Evolutionary conservation across 768 basidiomycete genomes (phyloP).

Genomic region (Pleurotus platypus): DNA sequence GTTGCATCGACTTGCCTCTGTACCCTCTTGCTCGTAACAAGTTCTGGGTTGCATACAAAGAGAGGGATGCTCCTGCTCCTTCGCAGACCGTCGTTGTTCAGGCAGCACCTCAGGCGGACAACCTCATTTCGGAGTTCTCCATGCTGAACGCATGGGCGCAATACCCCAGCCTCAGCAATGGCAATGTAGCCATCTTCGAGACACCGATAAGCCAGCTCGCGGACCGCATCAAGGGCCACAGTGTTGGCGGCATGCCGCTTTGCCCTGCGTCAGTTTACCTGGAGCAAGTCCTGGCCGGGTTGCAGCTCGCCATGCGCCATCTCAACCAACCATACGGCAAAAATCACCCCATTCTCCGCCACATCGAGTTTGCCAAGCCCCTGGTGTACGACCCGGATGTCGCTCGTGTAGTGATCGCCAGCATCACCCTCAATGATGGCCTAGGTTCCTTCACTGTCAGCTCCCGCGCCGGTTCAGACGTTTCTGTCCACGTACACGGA

Average conservation of each 20-base stretch:
- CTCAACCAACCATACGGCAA: conserved; percentile 21
- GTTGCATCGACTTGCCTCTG: conserved; percentile 51
- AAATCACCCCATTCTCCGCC: conserved; percentile 32
- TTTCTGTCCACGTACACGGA: conserved; percentile 43
- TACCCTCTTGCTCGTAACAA: conserved; percentile 58
- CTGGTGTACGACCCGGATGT: conserved; percentile 41
- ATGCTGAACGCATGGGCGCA: conserved; percentile 41
- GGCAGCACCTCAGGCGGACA: neutral
- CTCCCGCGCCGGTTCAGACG: conserved; percentile 33
- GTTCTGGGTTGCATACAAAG: conserved; percentile 54
- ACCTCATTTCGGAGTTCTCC: conserved; percentile 21
- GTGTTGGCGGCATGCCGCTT: conserved; percentile 49
- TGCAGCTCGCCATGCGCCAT: conserved; percentile 31
- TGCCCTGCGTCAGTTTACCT: conserved; percentile 69
- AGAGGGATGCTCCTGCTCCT: conserved; percentile 10
- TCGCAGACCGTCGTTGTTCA: neutral
- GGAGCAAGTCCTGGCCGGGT: conserved; percentile 49
- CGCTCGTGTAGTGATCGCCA: conserved; percentile 30
- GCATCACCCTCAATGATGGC: conserved; percentile 31
- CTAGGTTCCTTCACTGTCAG: conserved; percentile 41
- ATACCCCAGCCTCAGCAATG: conserved; percentile 32
- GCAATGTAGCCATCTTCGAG: conserved; percentile 44
- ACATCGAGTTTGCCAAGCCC: conserved; percentile 49
- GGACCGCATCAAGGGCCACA: conserved; percentile 50
- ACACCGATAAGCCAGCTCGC: conserved; percentile 44